phyloP scores from a whole-genome alignment of 2,329 filamentous ascomycete genomes.

The Dactylellina haptotyla region DNA sequence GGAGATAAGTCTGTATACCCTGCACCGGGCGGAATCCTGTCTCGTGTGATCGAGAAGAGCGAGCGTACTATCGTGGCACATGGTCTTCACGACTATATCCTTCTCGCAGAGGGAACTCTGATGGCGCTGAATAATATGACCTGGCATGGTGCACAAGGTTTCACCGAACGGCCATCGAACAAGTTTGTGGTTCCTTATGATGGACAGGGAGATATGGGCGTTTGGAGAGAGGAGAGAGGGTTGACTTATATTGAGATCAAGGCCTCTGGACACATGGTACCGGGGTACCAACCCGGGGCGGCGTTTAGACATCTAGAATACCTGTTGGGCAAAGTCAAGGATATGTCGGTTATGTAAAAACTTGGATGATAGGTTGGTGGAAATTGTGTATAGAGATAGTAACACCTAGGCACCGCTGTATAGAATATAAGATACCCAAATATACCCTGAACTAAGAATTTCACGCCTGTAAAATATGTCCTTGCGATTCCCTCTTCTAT shows the following conservation, averaged over 20 bases:
- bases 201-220: conserved; percentile 73
- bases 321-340: conserved; percentile 75
- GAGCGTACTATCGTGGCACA: conserved; percentile 79
- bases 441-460: too few species aligned
- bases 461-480: too few species aligned
- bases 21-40: conserved; percentile 71
- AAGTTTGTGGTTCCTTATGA: conserved; percentile 77
- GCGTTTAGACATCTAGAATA: conserved; percentile 79
- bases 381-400: too few species aligned
- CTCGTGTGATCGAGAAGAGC: conserved; percentile 76
- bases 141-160: conserved; percentile 77
- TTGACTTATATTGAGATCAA: conserved; percentile 76
- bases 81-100: conserved; percentile 74
- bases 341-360: too few species aligned
- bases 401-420: too few species aligned
- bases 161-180: conserved; percentile 70
- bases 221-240: conserved; percentile 76
- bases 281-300: conserved; percentile 74
- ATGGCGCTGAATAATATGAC: conserved; percentile 83
- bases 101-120: conserved; percentile 75
- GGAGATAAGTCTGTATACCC: conserved; percentile 66
- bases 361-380: too few species aligned
- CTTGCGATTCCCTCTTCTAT: too few species aligned
- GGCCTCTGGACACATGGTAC: conserved; percentile 74
- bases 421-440: too few species aligned